A percentile compares a stretch with the other conserved stretches of the same genome.
Evolutionary conservation across 805 yeast genomes (phyloP).

Genomic region (Teunomyces panamensis): DNA sequence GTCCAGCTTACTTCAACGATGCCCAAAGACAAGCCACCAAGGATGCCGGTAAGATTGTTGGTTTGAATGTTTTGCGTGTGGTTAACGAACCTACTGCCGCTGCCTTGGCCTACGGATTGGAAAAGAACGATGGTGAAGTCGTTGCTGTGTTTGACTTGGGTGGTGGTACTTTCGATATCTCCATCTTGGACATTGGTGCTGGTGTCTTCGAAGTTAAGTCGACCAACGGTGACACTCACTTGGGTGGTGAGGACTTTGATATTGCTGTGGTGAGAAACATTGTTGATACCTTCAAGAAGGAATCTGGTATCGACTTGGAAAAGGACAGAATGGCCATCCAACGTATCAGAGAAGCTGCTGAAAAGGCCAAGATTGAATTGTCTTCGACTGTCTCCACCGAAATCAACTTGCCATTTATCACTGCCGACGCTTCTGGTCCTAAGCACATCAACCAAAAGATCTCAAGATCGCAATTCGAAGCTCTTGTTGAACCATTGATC

Average conservation of each 20-base stretch:
- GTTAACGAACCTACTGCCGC: slow-evolving; percentile 93
- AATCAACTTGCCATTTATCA: slow-evolving; percentile 80
- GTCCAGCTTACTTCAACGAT: slow-evolving; percentile 88
- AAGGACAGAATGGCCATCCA: slow-evolving; percentile 76
- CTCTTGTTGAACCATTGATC: slow-evolving; percentile 64
- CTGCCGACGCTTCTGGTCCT: slow-evolving; percentile 83
- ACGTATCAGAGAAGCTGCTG: slow-evolving; percentile 85
- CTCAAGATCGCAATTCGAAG: slow-evolving; percentile 66
- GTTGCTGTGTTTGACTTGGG: slow-evolving; percentile 97
- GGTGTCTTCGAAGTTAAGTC: slow-evolving; percentile 98
- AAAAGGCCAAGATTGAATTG: slow-evolving; percentile 84
- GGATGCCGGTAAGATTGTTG: slow-evolving; percentile 97
- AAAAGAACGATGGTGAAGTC: slow-evolving; percentile 71
- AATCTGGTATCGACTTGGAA: slow-evolving; percentile 62
- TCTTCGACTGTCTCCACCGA: slow-evolving; percentile 70
- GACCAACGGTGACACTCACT: slow-evolving; percentile 93
- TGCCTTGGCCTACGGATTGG: slow-evolving; percentile 92
- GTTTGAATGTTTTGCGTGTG: slow-evolving; percentile 84
- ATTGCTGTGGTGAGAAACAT: slow-evolving; percentile 83
- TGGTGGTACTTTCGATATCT: slow-evolving; percentile 98
- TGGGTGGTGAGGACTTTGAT: slow-evolving; percentile 93
- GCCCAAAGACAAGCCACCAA: slow-evolving; percentile 93
- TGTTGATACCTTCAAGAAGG: slow-evolving; percentile 73
- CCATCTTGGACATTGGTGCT: slow-evolving; percentile 92
- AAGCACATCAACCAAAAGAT: slow-evolving; percentile 72